Evolutionary conservation across 345 rosid species (phyloP), one percentile per base, ranked within the genome.

Genomic region (Turnera subulata): DNA sequence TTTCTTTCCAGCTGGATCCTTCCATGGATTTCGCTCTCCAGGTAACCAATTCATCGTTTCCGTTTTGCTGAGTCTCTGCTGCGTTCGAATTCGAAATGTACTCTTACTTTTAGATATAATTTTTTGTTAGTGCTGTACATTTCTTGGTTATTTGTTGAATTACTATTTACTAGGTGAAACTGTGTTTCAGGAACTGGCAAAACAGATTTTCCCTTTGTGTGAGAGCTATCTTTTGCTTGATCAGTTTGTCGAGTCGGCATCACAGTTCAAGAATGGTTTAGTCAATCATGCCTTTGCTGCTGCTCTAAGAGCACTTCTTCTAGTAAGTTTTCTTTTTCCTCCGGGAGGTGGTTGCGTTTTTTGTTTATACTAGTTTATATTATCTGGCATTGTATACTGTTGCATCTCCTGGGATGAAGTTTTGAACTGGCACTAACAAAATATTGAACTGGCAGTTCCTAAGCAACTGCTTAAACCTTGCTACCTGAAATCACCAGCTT

Each of bases 241-340:
- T 69, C 88, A 93, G 54, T 93, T 93, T 82, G 94, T 87, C 56
- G 99, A 93, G 78, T 87, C 89, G 16, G 82, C 96, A 74, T 93
- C 96, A 54, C 99, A 83, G 72, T 89, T 93, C 85, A 93, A 84
- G 82, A 85, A 84, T 51, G 99, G 99, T 49, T 69, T 89, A 50
- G 97, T 93, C 33, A 93, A 89, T 73, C 99, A 93, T 64, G 96
- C 99, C 71, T 93, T 93, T 50, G 85, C 97, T 59, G 94, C 99
- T 73, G 91, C 92, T 50, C 84, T 93, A 64, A 87, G 96, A 76
- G 83, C 88, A 45, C 78, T 93, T 43, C 96, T 93, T 49, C 81
- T 93, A 46, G 99, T 93, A 89, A 64, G 85, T 78, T 75, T n/a
- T n/a, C n/a, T n/a, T n/a, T n/a, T n/a, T n/a, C n/a, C n/a, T n/a